These are phyloP conservation scores for Fusarium udum DNA, from an alignment of 2,329 filamentous ascomycete genomes.

Conservation along the genomic window DNA sequence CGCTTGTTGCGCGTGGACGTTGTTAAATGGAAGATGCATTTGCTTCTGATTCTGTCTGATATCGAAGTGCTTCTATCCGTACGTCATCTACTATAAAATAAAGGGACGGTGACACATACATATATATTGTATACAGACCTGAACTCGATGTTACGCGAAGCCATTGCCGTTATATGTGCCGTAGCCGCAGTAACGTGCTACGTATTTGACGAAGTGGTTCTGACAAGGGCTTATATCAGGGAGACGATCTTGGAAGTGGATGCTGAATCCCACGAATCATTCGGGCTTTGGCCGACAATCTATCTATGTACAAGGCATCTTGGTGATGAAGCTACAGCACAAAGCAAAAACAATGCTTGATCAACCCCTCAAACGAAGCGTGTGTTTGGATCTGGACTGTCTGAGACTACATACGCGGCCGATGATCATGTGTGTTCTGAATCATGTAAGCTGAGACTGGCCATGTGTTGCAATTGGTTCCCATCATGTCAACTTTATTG, in stretches of 20 bases:
- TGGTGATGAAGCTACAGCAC: neutral
- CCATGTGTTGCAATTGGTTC: constrained; percentile 5
- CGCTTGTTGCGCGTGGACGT: constrained; percentile 28
- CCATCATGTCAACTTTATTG: neutral
- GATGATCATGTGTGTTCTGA: constrained; percentile 18
- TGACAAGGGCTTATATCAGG: constrained; percentile 19
- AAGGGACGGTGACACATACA: neutral
- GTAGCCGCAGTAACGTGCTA: neutral
- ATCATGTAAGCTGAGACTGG: constrained; percentile 9
- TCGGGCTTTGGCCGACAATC: constrained; percentile 1
- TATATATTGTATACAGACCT: neutral
- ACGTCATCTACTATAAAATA: neutral
- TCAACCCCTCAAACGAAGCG: neutral
- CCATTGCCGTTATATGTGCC: neutral
- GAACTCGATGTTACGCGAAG: neutral
- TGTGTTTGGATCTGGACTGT: constrained; percentile 5
- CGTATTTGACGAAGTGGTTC: constrained; percentile 2
- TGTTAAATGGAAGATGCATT: constrained; percentile 1
- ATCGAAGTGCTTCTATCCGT: neutral
- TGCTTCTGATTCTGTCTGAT: constrained; percentile 4
- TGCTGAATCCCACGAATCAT: constrained; percentile 1
- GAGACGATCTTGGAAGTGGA: neutral
- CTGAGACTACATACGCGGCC: constrained; percentile 1
- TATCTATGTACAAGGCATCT: neutral
- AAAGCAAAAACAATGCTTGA: neutral